These are phyloP conservation scores for Lophiostoma macrostomum DNA, from an alignment of 495 filamentous ascomycete genomes.

Conservation along the genomic window DNA sequence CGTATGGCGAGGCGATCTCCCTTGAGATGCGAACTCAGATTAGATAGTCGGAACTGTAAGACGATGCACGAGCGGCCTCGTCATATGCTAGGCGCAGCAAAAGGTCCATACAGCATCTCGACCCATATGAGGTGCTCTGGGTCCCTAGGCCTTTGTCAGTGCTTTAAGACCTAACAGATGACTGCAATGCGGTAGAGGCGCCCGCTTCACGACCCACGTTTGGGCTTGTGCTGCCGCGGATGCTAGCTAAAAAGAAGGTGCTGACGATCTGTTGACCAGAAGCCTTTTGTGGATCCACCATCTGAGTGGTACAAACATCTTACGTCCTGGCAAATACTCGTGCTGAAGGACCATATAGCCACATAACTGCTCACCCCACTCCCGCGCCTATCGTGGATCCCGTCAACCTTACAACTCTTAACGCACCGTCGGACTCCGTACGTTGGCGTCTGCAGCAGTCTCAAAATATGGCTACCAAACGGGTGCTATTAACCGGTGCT, in stretches of 20 bases:
- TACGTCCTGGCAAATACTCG: constrained; percentile 8
- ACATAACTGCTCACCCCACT: constrained; percentile 10
- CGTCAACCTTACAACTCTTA: neutral
- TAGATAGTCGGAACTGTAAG: neutral
- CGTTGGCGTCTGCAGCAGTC: neutral
- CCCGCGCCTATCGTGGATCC: neutral
- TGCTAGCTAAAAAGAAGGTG: constrained; percentile 19
- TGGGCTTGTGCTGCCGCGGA: constrained; percentile 16
- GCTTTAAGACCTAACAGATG: constrained; percentile 12
- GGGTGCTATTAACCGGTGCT: constrained; percentile 33
- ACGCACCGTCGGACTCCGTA: constrained; percentile 11
- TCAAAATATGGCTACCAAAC: constrained; percentile 28
- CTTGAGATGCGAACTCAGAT: neutral
- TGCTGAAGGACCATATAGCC: constrained; percentile 7
- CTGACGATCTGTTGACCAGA: constrained; percentile 18
- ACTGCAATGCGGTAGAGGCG: constrained; percentile 14
- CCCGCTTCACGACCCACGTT: constrained; percentile 22
- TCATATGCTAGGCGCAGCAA: neutral
- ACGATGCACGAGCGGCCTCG: constrained; percentile 1
- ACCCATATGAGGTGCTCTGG: constrained; percentile 3
- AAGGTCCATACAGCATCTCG: neutral
- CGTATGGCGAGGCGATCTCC: neutral
- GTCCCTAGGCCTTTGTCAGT: neutral
- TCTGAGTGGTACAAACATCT: constrained; percentile 13
- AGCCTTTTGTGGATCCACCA: neutral